Evolutionary conservation across 495 filamentous ascomycete species (phyloP).

Genomic region (Tuber umbilicatum): DNA sequence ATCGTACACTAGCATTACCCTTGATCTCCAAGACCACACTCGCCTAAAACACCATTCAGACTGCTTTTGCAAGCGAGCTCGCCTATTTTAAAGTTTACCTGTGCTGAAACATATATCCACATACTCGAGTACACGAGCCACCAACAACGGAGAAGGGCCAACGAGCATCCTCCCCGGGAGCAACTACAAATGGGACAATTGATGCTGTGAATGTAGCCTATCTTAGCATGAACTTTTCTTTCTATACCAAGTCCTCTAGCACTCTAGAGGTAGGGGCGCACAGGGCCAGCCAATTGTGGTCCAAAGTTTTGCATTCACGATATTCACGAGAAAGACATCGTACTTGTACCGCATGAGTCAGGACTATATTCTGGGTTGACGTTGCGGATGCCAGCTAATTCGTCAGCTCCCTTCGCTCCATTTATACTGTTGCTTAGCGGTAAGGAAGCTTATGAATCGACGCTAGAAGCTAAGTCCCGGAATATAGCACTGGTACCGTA

Average conservation of each 20-base stretch:
- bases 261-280: background rate
- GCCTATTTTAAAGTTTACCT: background rate
- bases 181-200: background rate
- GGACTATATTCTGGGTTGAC: slow-evolving; percentile 2
- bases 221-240: background rate
- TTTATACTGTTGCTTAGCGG: background rate
- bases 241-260: background rate
- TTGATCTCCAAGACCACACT: background rate
- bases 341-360: slow-evolving; percentile 1
- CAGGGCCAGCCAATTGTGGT: background rate
- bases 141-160: background rate
- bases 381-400: slow-evolving; percentile 6
- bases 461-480: background rate
- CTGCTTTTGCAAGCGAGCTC: background rate
- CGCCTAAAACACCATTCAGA: background rate
- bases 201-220: background rate
- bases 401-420: background rate
- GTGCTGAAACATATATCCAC: slow-evolving; percentile 6
- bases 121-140: background rate
- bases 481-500: slow-evolving; percentile 9
- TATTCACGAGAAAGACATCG: slow-evolving; percentile 12
- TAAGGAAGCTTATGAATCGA: background rate
- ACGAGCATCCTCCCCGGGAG: background rate
- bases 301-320: background rate
- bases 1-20: slow-evolving; percentile 3